Conservation (phyloP, 495 filamentous ascomycete species). For the Neurospora sp. region DNA sequence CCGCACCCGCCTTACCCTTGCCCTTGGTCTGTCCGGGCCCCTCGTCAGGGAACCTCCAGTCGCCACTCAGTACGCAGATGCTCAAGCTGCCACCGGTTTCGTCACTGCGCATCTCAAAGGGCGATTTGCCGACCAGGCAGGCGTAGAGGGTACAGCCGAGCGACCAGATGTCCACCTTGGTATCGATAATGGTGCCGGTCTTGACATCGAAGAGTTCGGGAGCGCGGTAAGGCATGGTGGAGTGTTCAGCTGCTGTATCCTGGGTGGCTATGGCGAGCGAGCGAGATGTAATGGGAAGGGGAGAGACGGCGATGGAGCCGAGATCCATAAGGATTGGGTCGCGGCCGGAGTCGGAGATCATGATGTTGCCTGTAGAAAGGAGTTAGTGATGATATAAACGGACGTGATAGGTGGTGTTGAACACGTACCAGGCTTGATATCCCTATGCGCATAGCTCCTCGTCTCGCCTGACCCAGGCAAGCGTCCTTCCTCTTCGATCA, state of each 20-base stretch:
- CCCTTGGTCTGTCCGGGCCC: constrained; percentile 39
- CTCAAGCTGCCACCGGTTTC: constrained; percentile 91
- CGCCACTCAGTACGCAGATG: constrained; percentile 81
- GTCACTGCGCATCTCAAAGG: constrained; percentile 89
- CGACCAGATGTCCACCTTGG: constrained; percentile 97
- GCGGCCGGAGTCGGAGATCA: constrained; percentile 81
- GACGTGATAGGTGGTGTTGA: neutral
- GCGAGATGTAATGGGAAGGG: constrained; percentile 85
- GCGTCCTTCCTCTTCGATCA: constrained; percentile 79
- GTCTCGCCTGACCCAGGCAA: constrained; percentile 54
- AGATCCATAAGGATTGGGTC: constrained; percentile 98
- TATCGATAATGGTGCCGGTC: constrained; percentile 84
- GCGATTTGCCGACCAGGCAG: constrained; percentile 88
- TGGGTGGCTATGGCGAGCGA: constrained; percentile 85
- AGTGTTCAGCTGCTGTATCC: constrained; percentile 90
- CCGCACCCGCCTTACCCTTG: constrained; percentile 41
- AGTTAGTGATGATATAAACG: constrained; percentile 4
- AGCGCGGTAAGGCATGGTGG: constrained; percentile 96
- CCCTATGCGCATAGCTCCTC: constrained; percentile 88
- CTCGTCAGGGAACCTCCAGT: constrained; percentile 92
- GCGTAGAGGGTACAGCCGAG: constrained; percentile 94
- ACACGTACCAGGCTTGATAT: constrained; percentile 84
- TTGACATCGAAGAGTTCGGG: constrained; percentile 98
- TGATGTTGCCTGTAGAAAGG: constrained; percentile 68
- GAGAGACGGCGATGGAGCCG: constrained; percentile 79